These are phyloP conservation scores for Sporothrix humicola DNA, from an alignment of 2,329 filamentous ascomycete genomes.

Conservation along the genomic window DNA sequence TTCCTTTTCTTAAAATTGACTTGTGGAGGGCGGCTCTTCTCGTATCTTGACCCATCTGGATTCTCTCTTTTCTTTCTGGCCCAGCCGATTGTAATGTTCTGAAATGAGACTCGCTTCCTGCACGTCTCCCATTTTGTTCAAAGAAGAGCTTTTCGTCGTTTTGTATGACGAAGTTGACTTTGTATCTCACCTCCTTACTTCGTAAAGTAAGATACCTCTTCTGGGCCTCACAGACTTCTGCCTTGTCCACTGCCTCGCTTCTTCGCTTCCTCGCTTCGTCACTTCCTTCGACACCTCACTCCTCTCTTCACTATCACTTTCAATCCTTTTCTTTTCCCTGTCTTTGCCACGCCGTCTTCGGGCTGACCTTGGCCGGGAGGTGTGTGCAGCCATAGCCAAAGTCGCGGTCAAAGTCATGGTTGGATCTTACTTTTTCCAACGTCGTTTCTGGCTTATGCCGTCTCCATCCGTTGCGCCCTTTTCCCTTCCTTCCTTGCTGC, in stretches of 20 bases:
- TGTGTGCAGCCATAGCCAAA: background rate
- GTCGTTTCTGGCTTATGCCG: constrained; percentile 12
- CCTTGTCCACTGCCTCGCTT: background rate
- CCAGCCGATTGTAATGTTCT: background rate
- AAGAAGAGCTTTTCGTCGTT: background rate
- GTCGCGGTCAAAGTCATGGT: background rate
- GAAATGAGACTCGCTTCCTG: background rate
- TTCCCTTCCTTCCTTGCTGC: background rate
- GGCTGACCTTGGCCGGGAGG: background rate
- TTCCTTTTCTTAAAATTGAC: background rate
- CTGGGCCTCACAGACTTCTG: background rate
- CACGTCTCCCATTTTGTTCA: background rate
- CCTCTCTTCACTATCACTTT: background rate
- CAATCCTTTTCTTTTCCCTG: background rate
- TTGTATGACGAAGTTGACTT: background rate
- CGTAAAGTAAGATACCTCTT: background rate
- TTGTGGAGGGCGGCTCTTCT: constrained; percentile 2
- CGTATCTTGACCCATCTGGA: constrained; percentile 20
- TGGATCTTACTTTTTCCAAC: too few relatives aligned
- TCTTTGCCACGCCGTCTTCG: constrained; percentile 20
- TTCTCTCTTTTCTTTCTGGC: background rate
- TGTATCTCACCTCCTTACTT: too few relatives aligned
- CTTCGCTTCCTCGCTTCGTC: constrained; percentile 11
- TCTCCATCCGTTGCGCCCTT: background rate
- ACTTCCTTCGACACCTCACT: background rate